Evolutionary conservation across 176 grass and related monocot genomes (phyloP).

Genomic region (Juncus effusus): DNA sequence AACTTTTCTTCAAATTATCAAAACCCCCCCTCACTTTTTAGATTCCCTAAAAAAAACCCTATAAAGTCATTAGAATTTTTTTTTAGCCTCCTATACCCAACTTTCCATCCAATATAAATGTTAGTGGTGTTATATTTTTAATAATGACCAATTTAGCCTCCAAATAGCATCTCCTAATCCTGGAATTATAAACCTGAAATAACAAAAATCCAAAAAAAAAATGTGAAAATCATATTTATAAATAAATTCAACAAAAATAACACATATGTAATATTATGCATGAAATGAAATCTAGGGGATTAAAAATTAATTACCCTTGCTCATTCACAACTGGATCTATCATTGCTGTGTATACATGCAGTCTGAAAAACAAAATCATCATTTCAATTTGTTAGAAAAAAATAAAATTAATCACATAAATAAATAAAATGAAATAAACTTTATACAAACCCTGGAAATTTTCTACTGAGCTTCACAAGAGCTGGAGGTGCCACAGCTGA

Average conservation of each 20-base stretch:
- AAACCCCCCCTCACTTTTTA: too few species aligned
- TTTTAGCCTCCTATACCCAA: too few species aligned
- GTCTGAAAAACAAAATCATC: slow-evolving; percentile 27
- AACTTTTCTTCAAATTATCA: too few species aligned
- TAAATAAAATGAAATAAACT: slow-evolving; percentile 9
- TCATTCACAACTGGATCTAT: slow-evolving; percentile 89
- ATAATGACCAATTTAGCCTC: too few species aligned
- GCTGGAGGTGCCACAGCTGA: slow-evolving; percentile 92
- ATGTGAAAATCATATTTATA: not conserved
- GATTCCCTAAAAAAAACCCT: not conserved
- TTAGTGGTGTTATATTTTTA: too few species aligned
- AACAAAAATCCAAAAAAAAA: slow-evolving; percentile 11
- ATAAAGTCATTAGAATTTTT: not conserved
- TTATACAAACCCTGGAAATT: slow-evolving; percentile 73
- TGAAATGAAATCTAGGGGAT: not conserved
- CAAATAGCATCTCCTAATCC: slow-evolving; percentile 74
- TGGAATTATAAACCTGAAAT: slow-evolving; percentile 78
- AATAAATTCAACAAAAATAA: not conserved
- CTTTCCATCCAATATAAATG: too few species aligned
- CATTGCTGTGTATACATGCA: slow-evolving; percentile 90
- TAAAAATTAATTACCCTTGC: slow-evolving; percentile 67
- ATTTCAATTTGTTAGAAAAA: slow-evolving; percentile 10
- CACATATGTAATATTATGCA: too few species aligned
- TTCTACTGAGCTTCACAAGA: slow-evolving; percentile 75
- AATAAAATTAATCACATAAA: slow-evolving; percentile 4